Conservation (phyloP, 2,329 filamentous ascomycete species). For the Diaporthe sp. region DNA sequence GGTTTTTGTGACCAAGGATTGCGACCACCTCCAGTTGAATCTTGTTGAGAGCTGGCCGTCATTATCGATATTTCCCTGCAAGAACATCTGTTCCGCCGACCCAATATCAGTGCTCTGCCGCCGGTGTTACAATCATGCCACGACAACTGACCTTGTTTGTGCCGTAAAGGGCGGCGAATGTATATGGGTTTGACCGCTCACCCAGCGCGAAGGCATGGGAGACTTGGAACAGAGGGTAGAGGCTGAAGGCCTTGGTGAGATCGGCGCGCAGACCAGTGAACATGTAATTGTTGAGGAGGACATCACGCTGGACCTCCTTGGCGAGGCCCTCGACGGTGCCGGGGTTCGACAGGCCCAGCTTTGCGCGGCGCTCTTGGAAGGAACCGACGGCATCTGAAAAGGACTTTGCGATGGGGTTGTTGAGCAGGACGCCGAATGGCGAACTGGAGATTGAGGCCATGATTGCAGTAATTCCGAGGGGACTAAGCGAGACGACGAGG, state of each 20-base stretch:
- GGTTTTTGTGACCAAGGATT: conserved; percentile 84
- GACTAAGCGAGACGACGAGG: neutral
- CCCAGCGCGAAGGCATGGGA: conserved; percentile 98
- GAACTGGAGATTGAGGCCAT: conserved; percentile 62
- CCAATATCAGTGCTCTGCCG: conserved; percentile 20
- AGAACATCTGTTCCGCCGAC: conserved; percentile 75
- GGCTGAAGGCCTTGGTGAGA: conserved; percentile 95
- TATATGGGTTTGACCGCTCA: conserved; percentile 92
- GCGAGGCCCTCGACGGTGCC: conserved; percentile 88
- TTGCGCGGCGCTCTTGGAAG: conserved; percentile 87
- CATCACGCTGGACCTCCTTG: conserved; percentile 94
- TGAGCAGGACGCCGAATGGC: conserved; percentile 74
- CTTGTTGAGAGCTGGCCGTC: conserved; percentile 87
- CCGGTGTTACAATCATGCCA: conserved; percentile 30
- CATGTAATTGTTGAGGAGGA: conserved; percentile 95
- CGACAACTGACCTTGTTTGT: conserved; percentile 80
- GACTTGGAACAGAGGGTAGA: conserved; percentile 94
- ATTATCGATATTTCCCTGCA: conserved; percentile 95
- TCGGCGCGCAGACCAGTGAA: conserved; percentile 97
- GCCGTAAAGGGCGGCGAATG: conserved; percentile 93
- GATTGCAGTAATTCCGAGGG: conserved; percentile 41
- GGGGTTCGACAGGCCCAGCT: conserved; percentile 90
- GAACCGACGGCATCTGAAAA: conserved; percentile 82
- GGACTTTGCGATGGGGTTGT: conserved; percentile 77
- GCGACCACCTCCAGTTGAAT: conserved; percentile 92